Evolutionary conservation across 805 yeast genomes (phyloP).

Genomic region (Saccharomycopsis schoenii): DNA sequence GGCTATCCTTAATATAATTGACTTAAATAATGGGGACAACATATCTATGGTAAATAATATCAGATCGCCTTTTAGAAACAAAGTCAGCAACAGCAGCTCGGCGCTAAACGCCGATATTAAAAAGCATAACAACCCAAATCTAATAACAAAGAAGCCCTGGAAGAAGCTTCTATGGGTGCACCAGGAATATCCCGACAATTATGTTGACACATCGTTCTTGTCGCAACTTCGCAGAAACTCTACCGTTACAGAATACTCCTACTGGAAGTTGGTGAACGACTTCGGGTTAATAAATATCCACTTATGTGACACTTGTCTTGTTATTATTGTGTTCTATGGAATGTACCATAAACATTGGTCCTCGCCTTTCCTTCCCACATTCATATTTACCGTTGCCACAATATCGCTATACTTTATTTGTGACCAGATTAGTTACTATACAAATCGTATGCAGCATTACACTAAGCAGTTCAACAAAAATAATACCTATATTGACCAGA

Average conservation of each 20-base stretch:
- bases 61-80: not conserved
- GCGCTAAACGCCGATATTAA: not conserved
- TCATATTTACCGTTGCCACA: slow-evolving; percentile 27
- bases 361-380: slow-evolving; percentile 35
- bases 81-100: not conserved
- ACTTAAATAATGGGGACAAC: not conserved
- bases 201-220: slow-evolving; percentile 74
- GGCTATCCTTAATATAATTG: not conserved
- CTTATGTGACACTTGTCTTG: slow-evolving; percentile 50
- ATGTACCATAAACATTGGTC: slow-evolving; percentile 39
- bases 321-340: slow-evolving; percentile 60
- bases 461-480: not conserved
- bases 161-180: slow-evolving; percentile 73
- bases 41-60: not conserved
- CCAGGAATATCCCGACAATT: slow-evolving; percentile 87
- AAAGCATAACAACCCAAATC: not conserved
- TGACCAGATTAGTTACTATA: slow-evolving; percentile 5
- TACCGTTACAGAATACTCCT: slow-evolving; percentile 60
- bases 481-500: not conserved
- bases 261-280: slow-evolving; percentile 55
- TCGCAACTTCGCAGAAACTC: slow-evolving; percentile 70
- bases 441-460: not conserved
- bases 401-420: slow-evolving; percentile 29
- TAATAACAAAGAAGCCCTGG: slow-evolving; percentile 50
- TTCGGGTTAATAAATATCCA: slow-evolving; percentile 61